Base-by-base conservation (phyloP, 2,329 filamentous ascomycete species). In the Fusarium clavum region DNA sequence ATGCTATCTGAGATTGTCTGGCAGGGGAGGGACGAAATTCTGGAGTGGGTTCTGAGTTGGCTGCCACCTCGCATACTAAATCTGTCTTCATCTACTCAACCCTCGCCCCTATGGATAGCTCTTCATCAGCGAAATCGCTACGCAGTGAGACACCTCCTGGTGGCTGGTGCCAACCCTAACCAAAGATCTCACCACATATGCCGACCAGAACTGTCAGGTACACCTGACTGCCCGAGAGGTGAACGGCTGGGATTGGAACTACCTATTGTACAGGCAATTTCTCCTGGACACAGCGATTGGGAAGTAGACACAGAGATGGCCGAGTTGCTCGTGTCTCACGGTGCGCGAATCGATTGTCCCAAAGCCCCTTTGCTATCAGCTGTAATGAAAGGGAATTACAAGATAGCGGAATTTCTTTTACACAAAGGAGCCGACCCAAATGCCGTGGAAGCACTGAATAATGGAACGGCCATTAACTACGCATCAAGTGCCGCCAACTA, bases 341-440 rank as follows among this genome's bases (percentile, higher is more conserved):
- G 40, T 14, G 43, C 34, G 13, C 5, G 30, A 0, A 24, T 47
- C 8, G 20, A 49, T 6, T 13, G 11, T n/a, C 8, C 14, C 6
- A 7, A 2, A 6, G 6, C 24, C 13, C 29, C 29, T 7, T 14
- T 30, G 13, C 13, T 32, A 8, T 5, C 18, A 1, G 40, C 40
- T 3, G 2, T 43, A 6, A 4, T 8, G 4, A 1, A 43, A 7
- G 2, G 0, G 0, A 8, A 3, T 20, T 6, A 22, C n/a, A 13
- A 55, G 9, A 10, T 18, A 1, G 38, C 30, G 18, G 14, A 40
- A 3, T 3, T 38, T 2, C 4, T 68, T 2, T n/a, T n/a, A n/a
- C n/a, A n/a, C n/a, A n/a, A n/a, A n/a, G n/a, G n/a, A n/a, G n/a
- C n/a, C n/a, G n/a, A n/a, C n/a, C n/a, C n/a, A n/a, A n/a, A n/a